Conservation (phyloP, 2,329 filamentous ascomycete species). For the Trichoderma gracile region DNA sequence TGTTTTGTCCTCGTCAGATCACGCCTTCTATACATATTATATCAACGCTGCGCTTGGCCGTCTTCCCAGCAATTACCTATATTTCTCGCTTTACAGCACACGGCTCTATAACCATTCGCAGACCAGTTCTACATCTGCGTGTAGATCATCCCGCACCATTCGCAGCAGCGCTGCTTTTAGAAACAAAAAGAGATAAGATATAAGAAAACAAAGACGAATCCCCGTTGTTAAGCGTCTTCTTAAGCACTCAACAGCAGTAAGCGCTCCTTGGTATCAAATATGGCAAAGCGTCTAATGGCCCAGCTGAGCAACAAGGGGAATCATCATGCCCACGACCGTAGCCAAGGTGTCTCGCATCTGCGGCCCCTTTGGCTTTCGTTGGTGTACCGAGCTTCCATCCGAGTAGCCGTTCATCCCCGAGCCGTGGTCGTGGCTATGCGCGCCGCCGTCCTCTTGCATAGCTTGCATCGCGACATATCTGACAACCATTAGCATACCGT, state of each 20-base stretch:
- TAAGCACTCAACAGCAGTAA: not conserved
- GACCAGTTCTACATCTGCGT: constrained; percentile 11
- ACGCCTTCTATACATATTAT: constrained; percentile 12
- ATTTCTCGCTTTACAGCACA: not conserved
- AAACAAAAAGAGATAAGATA: not conserved
- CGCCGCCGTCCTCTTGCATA: constrained; percentile 75
- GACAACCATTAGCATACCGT: not conserved
- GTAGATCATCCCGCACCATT: not conserved
- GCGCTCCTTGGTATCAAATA: not conserved
- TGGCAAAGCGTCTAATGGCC: constrained; percentile 58
- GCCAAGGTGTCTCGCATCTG: constrained; percentile 69
- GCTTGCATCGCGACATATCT: constrained; percentile 98
- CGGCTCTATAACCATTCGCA: constrained; percentile 5
- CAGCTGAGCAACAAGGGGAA: constrained; percentile 75
- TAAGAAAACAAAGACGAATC: not conserved
- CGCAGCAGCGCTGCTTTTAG: not conserved
- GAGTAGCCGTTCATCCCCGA: constrained; percentile 54
- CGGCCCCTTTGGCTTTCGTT: constrained; percentile 56
- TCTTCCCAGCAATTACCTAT: not conserved
- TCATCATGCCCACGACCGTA: constrained; percentile 73
- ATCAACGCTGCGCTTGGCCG: not conserved
- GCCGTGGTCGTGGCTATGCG: constrained; percentile 54
- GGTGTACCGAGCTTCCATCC: constrained; percentile 47
- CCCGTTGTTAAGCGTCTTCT: not conserved
- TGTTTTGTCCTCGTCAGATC: constrained; percentile 6